Evolutionary conservation across 768 basidiomycete species (phyloP).

Genomic region (Boletus sp.): DNA sequence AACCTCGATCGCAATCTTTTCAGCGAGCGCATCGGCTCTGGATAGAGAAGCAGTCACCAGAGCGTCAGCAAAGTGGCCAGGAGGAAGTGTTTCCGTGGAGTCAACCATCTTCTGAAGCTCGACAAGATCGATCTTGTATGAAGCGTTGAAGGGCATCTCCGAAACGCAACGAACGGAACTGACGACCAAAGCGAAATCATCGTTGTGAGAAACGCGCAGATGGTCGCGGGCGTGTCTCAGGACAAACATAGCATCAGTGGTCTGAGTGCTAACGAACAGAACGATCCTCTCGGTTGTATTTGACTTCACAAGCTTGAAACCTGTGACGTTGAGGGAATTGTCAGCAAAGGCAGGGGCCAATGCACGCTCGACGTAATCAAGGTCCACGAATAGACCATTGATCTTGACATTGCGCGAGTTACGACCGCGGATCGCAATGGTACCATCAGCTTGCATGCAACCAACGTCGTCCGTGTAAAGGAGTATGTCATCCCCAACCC

Average conservation of each 20-base stretch:
- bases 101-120: conserved; percentile 11
- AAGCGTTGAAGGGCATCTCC: conserved; percentile 15
- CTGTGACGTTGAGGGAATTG: conserved; percentile 1
- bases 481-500: conserved; percentile 10
- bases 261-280: conserved; percentile 4
- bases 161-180: conserved; percentile 9
- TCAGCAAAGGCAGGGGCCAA: conserved; percentile 13
- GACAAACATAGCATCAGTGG: conserved; percentile 6
- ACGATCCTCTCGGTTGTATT: conserved; percentile 2
- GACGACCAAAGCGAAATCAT: conserved; percentile 9
- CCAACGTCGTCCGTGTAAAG: conserved; percentile 15
- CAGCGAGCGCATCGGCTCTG: conserved; percentile 26
- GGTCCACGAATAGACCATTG: conserved; percentile 15
- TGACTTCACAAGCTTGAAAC: conserved; percentile 15
- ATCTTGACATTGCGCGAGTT: conserved; percentile 16
- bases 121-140: conserved; percentile 15
- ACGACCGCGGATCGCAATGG: conserved; percentile 12
- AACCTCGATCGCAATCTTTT: conserved; percentile 33
- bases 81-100: conserved; percentile 5
- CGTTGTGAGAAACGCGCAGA: conserved; percentile 2
- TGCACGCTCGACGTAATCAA: conserved; percentile 17
- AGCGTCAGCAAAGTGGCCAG: conserved; percentile 2
- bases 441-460: conserved; percentile 17
- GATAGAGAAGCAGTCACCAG: conserved; percentile 13
- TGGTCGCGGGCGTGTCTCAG: conserved; percentile 13